Conservation (phyloP, 495 filamentous ascomycete species). For the Massariosphaeria phaeospora region DNA sequence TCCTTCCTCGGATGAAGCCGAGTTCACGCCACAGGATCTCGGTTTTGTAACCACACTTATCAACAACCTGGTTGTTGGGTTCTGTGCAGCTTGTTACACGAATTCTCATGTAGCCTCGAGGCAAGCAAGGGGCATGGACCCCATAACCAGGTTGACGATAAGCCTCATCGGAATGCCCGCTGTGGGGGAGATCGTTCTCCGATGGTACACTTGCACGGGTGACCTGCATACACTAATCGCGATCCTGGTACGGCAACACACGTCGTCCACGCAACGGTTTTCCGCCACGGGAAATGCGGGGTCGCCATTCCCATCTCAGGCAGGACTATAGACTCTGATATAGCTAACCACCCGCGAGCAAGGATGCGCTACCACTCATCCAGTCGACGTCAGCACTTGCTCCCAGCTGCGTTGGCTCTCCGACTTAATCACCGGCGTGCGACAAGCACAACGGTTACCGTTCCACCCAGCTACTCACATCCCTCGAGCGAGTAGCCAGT, state of each 20-base stretch:
- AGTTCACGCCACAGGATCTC: neutral
- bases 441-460: conserved; percentile 18
- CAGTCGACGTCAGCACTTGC: neutral
- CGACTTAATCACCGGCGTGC: conserved; percentile 23
- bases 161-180: conserved; percentile 25
- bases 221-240: conserved; percentile 22
- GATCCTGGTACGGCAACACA: conserved; percentile 3
- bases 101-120: conserved; percentile 20
- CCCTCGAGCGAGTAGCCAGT: conserved; percentile 3
- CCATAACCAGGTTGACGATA: conserved; percentile 22
- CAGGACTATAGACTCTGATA: too few species aligned
- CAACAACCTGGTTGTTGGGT: conserved; percentile 23
- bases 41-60: conserved; percentile 18
- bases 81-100: conserved; percentile 14
- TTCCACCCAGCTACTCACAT: conserved; percentile 10
- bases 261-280: conserved; percentile 9
- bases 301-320: too few species aligned
- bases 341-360: too few species aligned
- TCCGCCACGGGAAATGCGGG: too few species aligned
- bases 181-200: conserved; percentile 19
- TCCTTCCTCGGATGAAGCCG: conserved; percentile 15
- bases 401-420: neutral
- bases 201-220: conserved; percentile 17
- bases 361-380: neutral
- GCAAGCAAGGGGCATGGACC: conserved; percentile 24